phyloP scores from a whole-genome alignment of 805 yeast species.

The Lachancea meyersii region DNA sequence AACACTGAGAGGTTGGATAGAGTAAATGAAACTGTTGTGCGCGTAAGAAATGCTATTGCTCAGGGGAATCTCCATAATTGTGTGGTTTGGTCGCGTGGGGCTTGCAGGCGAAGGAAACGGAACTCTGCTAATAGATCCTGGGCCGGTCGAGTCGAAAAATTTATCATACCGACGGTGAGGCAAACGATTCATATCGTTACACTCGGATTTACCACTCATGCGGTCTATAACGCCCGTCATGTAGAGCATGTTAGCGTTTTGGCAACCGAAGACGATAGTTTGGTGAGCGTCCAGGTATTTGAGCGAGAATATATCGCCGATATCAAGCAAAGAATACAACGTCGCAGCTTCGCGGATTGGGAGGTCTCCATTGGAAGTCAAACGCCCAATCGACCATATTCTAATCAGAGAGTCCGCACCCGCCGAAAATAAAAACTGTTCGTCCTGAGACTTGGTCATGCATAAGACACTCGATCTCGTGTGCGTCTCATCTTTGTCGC shows the following conservation, averaged over 20 bases:
- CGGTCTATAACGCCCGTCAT: slow-evolving; percentile 38
- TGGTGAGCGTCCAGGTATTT: slow-evolving; percentile 56
- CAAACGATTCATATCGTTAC: slow-evolving; percentile 33
- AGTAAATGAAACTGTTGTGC: slow-evolving; percentile 84
- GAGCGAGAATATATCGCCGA: slow-evolving; percentile 88
- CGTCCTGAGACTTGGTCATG: slow-evolving; percentile 48
- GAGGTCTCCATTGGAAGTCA: slow-evolving; percentile 10
- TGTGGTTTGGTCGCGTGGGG: slow-evolving; percentile 8
- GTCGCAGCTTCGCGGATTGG: slow-evolving; percentile 52
- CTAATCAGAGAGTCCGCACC: slow-evolving; percentile 87
- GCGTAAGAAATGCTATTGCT: slow-evolving; percentile 71
- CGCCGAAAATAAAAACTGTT: slow-evolving; percentile 65
- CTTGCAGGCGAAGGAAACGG: slow-evolving; percentile 8
- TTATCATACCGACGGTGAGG: slow-evolving; percentile 70
- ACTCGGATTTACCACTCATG: slow-evolving; percentile 11
- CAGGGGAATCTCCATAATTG: slow-evolving; percentile 61
- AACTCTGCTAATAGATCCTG: slow-evolving; percentile 24
- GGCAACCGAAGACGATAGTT: slow-evolving; percentile 79
- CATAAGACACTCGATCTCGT: slow-evolving; percentile 52
- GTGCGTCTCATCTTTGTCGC: slow-evolving; percentile 21
- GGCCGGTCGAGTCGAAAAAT: slow-evolving; percentile 87
- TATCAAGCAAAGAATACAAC: slow-evolving; percentile 76
- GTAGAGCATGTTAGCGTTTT: slow-evolving; percentile 83
- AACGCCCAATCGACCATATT: slow-evolving; percentile 61
- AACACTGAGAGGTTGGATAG: slow-evolving; percentile 36